These are phyloP conservation scores for Pseudonitzschia multiseries DNA, from an alignment of 108 stramenopile species.

Conservation along the genomic window DNA sequence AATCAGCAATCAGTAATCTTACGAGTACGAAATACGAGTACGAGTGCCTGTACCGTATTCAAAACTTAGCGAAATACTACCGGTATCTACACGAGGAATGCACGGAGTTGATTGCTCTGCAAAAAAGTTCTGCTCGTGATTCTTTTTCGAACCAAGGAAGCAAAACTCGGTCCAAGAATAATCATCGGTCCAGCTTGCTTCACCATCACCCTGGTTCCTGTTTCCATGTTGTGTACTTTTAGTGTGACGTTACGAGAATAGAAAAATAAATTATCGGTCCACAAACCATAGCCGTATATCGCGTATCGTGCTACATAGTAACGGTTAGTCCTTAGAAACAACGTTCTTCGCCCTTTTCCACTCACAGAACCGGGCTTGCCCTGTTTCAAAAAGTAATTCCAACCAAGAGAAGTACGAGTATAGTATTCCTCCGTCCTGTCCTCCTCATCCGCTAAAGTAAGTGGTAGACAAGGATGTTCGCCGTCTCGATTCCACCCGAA, in stretches of 20 bases:
- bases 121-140: not conserved
- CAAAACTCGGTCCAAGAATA: not conserved
- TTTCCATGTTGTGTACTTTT: not conserved
- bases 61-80: not conserved
- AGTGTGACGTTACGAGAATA: not conserved
- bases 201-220: not conserved
- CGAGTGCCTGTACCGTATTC: too few species aligned
- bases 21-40: too few species aligned
- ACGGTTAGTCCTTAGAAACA: not conserved
- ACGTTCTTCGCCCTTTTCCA: too few species aligned
- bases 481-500: not conserved
- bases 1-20: not conserved
- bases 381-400: too few species aligned
- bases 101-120: not conserved
- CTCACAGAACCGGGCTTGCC: too few species aligned
- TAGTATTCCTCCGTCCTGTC: too few species aligned
- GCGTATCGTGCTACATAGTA: not conserved
- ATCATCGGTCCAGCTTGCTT: not conserved
- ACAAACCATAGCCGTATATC: not conserved
- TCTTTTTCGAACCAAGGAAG: slow-evolving; percentile 1
- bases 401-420: too few species aligned
- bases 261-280: not conserved
- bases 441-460: too few species aligned
- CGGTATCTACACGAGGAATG: not conserved
- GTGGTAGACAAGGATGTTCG: not conserved